Evolutionary conservation across 176 grass and related monocot genomes (phyloP), one percentile per base, ranked within the genome.

Genomic region (Phoenix dactylifera): DNA sequence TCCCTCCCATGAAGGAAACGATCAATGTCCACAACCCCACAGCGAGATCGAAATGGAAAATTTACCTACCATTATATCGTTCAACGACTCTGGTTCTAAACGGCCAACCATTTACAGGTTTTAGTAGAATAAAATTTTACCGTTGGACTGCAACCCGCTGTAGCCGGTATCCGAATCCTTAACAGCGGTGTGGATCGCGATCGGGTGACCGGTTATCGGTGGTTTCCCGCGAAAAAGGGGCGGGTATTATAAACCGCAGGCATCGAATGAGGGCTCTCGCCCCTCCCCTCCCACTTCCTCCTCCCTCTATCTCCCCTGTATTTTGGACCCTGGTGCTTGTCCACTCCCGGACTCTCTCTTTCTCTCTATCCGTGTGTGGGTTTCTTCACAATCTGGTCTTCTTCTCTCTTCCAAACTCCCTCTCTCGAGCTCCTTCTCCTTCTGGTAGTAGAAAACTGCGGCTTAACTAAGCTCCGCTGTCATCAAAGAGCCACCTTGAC

Each of bases 401-500:
- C 5, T 32, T 30, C 28, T 30, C 0, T 32, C 1, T 6, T 32
- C 29, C 29, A 32, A 32, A 7, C 29, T 32, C 29, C 29, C 29
- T 32, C 29, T 32, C 29, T 32, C 29, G 29, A 32, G 0, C 29
- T 28, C 26, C 63, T 73, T 57, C 66, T 60, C 9, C 56, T 19
- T 69, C 35, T 57, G 51, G 58, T 57, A 52, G 24, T 65, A 15
- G 29, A 24, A 55, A 67, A 29, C 67, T 74, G 71, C 77, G 22
- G 72, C 55, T 64, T 69, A 22, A 50, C 74, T 18, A 78, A 70
- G 70, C 52, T 39, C 26, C 12, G 67, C 55, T 53, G 55, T 63
- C 67, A 68, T 18, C 55, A 70, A 68, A 67, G 76, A 81, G 80
- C 62, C 25, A 66, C 50, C 32, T 48, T 65, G 39, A 55, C 24